Evolutionary conservation across 768 basidiomycete genomes (phyloP), one percentile per base, ranked within the genome.

Genomic region (Royoungia palumana): DNA sequence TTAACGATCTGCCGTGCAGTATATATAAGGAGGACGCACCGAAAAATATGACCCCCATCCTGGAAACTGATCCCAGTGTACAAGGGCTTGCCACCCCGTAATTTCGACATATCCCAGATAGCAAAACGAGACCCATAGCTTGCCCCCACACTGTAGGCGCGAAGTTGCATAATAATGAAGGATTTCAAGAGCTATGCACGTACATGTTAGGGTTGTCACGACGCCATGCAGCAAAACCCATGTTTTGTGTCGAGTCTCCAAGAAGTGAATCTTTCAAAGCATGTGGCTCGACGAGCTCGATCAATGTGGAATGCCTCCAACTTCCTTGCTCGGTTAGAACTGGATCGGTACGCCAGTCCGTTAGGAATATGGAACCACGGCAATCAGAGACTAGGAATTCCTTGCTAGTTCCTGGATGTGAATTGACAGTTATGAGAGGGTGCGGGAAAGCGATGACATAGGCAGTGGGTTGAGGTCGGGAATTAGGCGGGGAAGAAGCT

Each of bases 261-360:
- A 76, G 70, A 30, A 73, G 68, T 4, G 77, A 70, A 37, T 78
- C 75, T 7, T 81, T 74, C 37, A 91, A 63, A 9, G 82, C 76
- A 43, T 76, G 71, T 14, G 89, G 87, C 47, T 90, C 87, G 14
- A 83, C 70, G 3, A 92, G 79, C 63, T 92, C 89, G 17, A 88
- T 59, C 38, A 89, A 66, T 60, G 77, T 83, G 11, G 75, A 76
- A 62, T 83, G 79, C 40, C 83, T 77, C 76, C 83, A 80, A 46
- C 69, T 75, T 39, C 73, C 77, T 46, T 74, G 73, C 46, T 76
- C 77, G 17, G 67, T 69, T 46, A 60, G 75, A 12, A 76, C 75
- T 1, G 83, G 83, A 59, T 89, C 85, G 6, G 83, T 78, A 46
- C 85, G 80, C 89, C 89, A 92, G 69, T 92, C 87, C n/a, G 83